phyloP scores from a whole-genome alignment of 768 basidiomycete species.

The Termitomyces sp. region DNA sequence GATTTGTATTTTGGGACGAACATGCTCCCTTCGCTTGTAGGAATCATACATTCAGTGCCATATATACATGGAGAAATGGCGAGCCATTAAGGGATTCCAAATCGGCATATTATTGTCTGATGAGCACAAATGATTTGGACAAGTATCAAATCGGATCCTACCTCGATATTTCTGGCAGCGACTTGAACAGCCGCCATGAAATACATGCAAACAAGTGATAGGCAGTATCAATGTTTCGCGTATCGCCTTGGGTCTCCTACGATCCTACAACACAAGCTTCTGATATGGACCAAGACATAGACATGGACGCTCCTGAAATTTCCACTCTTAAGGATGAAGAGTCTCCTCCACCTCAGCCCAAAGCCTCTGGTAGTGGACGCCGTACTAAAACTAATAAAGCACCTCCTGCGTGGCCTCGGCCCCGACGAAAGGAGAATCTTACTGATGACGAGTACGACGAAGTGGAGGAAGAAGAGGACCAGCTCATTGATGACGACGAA shows the following conservation, averaged over 20 bases:
- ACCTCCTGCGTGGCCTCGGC: slow-evolving; percentile 16
- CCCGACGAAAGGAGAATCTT: slow-evolving; percentile 17
- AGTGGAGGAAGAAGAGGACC: slow-evolving; percentile 71
- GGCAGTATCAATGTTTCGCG: slow-evolving; percentile 48
- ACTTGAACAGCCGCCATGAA: slow-evolving; percentile 17
- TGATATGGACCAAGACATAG: slow-evolving; percentile 40
- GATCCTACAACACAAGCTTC: slow-evolving; percentile 30
- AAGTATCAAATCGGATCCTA: slow-evolving; percentile 13
- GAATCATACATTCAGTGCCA: not conserved
- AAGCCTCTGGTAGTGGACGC: slow-evolving; percentile 22
- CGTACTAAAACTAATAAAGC: slow-evolving; percentile 14
- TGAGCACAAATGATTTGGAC: not conserved
- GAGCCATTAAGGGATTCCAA: not conserved
- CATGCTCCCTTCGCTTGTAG: not conserved
- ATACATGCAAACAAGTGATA: slow-evolving; percentile 33
- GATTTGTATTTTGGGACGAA: not conserved
- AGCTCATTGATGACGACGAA: slow-evolving; percentile 67
- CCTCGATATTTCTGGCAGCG: slow-evolving; percentile 7
- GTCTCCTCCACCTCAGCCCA: slow-evolving; percentile 53
- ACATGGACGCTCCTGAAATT: slow-evolving; percentile 81
- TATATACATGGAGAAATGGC: not conserved
- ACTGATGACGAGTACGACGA: slow-evolving; percentile 57
- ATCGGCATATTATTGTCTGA: not conserved
- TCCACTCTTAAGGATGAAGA: slow-evolving; percentile 72
- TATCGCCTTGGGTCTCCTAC: slow-evolving; percentile 59